A percentile compares a stretch with the other conserved stretches of the same genome.
These are phyloP conservation scores for Suhomyces ambrosiae DNA, from an alignment of 1,139 yeast species.

Conservation along the genomic window DNA sequence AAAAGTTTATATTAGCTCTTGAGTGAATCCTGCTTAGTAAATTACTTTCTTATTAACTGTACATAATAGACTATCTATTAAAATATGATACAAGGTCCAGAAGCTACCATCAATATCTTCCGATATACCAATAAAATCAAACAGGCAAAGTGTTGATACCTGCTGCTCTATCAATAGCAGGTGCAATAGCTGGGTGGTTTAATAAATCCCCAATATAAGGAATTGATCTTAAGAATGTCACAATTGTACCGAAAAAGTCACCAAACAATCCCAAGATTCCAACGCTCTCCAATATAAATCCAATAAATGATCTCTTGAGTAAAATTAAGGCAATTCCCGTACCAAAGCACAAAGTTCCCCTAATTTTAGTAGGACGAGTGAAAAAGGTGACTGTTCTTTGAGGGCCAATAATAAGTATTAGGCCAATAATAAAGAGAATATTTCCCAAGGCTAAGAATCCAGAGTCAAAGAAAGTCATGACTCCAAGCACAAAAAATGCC, in stretches of 20 bases:
- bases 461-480: conserved; percentile 84
- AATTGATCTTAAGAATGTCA: conserved; percentile 84
- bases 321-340: conserved; percentile 77
- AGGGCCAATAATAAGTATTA: conserved; percentile 83
- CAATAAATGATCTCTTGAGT: conserved; percentile 75
- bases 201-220: conserved; percentile 88
- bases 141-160: conserved; percentile 51
- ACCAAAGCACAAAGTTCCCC: conserved; percentile 81
- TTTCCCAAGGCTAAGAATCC: conserved; percentile 90
- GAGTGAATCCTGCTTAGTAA: too few species aligned
- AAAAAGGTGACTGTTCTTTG: conserved; percentile 82
- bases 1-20: too few species aligned
- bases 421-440: conserved; percentile 77
- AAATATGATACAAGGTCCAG: conserved; percentile 5
- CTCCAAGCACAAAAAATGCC: conserved; percentile 77
- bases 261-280: conserved; percentile 92
- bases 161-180: conserved; percentile 55
- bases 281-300: conserved; percentile 79
- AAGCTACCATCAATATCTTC: conserved; percentile 2
- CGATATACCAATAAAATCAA: conserved; percentile 16
- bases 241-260: conserved; percentile 85
- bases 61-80: conserved; percentile 4
- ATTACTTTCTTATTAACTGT: not conserved
- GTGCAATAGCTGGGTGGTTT: conserved; percentile 82
- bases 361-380: conserved; percentile 80